Evolutionary conservation across 2,329 filamentous ascomycete genomes (phyloP), one percentile per base, ranked within the genome.

Genomic region (Tetracladium maxilliforme): DNA sequence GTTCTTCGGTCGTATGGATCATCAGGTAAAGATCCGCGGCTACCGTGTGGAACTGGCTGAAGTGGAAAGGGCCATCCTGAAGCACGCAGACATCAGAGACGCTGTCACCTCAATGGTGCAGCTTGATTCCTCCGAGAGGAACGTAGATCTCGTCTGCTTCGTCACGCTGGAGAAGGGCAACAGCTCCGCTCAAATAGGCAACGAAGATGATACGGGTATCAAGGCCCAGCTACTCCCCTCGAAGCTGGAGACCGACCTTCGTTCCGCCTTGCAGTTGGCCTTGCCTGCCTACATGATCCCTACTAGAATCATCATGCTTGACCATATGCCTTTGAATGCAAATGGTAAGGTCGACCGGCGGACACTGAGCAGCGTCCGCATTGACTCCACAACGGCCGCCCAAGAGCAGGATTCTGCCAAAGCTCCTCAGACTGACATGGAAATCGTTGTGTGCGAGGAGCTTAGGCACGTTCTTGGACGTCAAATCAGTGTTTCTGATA

Each of bases 311-410:
- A 55, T 93, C 14, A 65, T 65, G 4, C 51, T 93, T 6, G 63
- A 71, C 0, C 61, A 56, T 6, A 71, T 94, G 27, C 86, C 86
- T 0, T 57, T 94, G 1, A 92, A 82, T 2, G 57, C 79, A 6
- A 94, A 93, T 46, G 93, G 93, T 49, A 94, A 94, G 44, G 76
- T 78, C 0, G 84, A 94, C 50, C 73, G 70, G 46, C 72, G n/a
- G n/a, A n/a, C n/a, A n/a, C n/a, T n/a, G n/a, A n/a, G n/a, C n/a
- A n/a, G n/a, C n/a, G n/a, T n/a, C n/a, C n/a, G n/a, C n/a, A n/a
- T n/a, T n/a, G n/a, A n/a, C n/a, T n/a, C n/a, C n/a, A n/a, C n/a
- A n/a, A n/a, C n/a, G n/a, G n/a, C n/a, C n/a, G n/a, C n/a, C n/a
- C n/a, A n/a, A n/a, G n/a, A n/a, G n/a, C n/a, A n/a, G n/a, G n/a